phyloP scores from a whole-genome alignment of 2,329 filamentous ascomycete species.

The Beauveria australis region DNA sequence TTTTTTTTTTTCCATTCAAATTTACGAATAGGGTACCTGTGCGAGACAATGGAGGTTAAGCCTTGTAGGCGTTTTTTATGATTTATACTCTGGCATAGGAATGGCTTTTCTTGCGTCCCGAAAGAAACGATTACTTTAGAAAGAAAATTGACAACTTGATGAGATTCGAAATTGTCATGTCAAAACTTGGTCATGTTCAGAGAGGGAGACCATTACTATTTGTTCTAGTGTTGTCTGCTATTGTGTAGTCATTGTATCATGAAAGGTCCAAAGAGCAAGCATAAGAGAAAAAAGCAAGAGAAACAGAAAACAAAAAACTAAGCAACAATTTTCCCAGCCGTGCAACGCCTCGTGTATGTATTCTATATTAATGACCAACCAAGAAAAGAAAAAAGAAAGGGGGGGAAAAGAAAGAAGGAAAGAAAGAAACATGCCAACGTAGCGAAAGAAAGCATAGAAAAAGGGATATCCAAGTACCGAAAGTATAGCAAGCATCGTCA shows the following conservation, averaged over 20 bases:
- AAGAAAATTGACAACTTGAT: too few relatives aligned
- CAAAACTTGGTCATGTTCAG: too few relatives aligned
- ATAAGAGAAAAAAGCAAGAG: background rate
- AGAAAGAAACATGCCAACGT: background rate
- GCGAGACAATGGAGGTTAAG: too few relatives aligned
- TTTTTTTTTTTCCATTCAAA: background rate
- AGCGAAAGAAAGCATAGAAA: background rate
- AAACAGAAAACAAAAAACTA: background rate
- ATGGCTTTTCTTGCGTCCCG: too few relatives aligned
- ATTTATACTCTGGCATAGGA: too few relatives aligned
- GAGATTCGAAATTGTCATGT: too few relatives aligned
- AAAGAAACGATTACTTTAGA: too few relatives aligned
- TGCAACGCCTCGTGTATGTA: constrained; percentile 4
- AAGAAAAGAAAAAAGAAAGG: background rate
- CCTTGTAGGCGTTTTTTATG: too few relatives aligned
- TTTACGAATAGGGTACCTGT: too few relatives aligned
- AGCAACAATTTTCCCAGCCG: background rate
- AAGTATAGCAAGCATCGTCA: background rate
- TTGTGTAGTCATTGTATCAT: background rate
- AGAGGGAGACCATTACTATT: background rate
- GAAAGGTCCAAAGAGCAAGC: too few relatives aligned
- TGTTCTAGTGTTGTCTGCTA: background rate
- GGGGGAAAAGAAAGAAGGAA: background rate
- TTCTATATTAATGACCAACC: background rate
- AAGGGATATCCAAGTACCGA: background rate